Evolutionary conservation across 768 basidiomycete genomes (phyloP), one percentile per base, ranked within the genome.

Genomic region (Asterophora parasitica): DNA sequence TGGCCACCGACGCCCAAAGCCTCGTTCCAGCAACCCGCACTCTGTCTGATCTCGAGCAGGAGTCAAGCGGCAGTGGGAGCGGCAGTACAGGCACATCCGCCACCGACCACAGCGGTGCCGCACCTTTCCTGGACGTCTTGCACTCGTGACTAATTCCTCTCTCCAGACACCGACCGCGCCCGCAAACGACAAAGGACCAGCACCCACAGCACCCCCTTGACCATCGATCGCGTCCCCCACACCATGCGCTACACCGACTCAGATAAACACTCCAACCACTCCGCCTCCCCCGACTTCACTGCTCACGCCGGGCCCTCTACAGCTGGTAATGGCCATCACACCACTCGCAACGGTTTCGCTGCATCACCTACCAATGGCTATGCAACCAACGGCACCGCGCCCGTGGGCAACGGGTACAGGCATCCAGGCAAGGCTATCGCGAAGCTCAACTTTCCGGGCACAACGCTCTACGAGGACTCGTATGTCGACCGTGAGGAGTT

Each of bases 401-500:
- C 54, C 20, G 50, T 43, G 42, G 59, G 51, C 33, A 51, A 51
- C 40, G 57, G 55, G 71, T 70, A 35, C 50, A 83, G 78, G 58
- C 71, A 78, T 55, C 30, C 30, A 3, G 69, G 65, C 49, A 76
- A 72, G 60, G 64, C 74, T 19, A 67, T 89, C 50, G 65, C 82
- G 27, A 77, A 75, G 59, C 84, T 92, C 39, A 72, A 75, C 36
- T 70, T 86, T 28, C 83, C 85, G 15, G 88, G 90, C 19, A 81
- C 83, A 39, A 76, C 77, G 31, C 73, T 92, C 46, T 92, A 89
- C 57, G 82, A 88, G 36, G 87, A 88, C 65, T 83, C 85, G 53
- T 73, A 73, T 53, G 73, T 95, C 40, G 82, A 92, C 68, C 76
- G 92, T 55, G 89, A 95, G 68, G 93, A 96, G 65, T 93, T 91